These are phyloP conservation scores for Tetrapisispora namnaoensis DNA, from an alignment of 805 yeast species.

Conservation along the genomic window DNA sequence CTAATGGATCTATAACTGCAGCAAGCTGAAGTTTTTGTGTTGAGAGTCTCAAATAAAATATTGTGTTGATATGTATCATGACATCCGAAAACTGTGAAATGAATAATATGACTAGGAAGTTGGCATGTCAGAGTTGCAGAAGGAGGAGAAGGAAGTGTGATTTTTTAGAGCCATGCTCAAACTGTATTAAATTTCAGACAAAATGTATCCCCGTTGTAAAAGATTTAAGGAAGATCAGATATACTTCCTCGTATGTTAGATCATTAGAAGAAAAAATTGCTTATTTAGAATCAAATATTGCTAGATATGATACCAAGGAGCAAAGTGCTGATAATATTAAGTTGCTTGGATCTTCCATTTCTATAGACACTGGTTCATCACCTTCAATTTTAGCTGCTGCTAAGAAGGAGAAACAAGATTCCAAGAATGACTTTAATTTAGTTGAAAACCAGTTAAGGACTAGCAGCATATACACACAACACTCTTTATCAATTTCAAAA, in stretches of 20 bases:
- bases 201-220: slow-evolving; percentile 35
- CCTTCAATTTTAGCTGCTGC: not conserved
- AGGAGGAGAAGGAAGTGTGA: slow-evolving; percentile 35
- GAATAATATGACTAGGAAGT: not conserved
- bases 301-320: not conserved
- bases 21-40: not conserved
- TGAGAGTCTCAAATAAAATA: not conserved
- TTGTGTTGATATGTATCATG: not conserved
- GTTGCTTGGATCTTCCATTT: slow-evolving; percentile 3
- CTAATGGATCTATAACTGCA: too few species aligned
- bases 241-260: slow-evolving; percentile 37
- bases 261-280: slow-evolving; percentile 28
- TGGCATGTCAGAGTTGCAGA: slow-evolving; percentile 18
- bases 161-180: slow-evolving; percentile 36
- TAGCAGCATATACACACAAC: slow-evolving; percentile 21
- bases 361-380: slow-evolving; percentile 4
- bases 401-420: not conserved
- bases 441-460: slow-evolving; percentile 9
- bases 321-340: slow-evolving; percentile 6
- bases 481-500: slow-evolving; percentile 18
- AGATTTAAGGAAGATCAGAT: slow-evolving; percentile 39
- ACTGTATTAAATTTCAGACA: slow-evolving; percentile 34
- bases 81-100: not conserved
- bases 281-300: slow-evolving; percentile 12
- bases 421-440: not conserved